phyloP scores from a whole-genome alignment of 805 yeast genomes.

The Zygotorulaspora sp. region DNA sequence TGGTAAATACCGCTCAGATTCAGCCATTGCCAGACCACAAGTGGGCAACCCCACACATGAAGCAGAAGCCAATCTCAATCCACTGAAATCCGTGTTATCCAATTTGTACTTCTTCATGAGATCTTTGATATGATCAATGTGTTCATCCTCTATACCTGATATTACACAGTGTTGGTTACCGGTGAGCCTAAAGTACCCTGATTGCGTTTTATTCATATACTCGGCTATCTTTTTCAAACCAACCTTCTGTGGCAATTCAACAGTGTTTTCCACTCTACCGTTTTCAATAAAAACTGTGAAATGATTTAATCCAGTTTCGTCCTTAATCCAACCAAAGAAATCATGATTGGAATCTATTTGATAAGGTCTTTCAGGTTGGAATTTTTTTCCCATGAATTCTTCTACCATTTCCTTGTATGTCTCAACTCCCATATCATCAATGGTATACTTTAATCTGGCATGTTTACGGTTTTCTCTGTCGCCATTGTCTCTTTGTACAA shows the following conservation, averaged over 20 bases:
- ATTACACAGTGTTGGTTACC: constrained; percentile 92
- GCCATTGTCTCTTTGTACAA: constrained; percentile 92
- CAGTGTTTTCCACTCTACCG: constrained; percentile 92
- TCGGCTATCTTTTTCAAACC: constrained; percentile 80
- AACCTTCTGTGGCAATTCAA: constrained; percentile 82
- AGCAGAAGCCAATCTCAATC: constrained; percentile 81
- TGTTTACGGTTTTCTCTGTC: constrained; percentile 95
- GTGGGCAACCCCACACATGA: constrained; percentile 99
- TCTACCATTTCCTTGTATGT: constrained; percentile 77
- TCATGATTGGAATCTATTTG: constrained; percentile 84
- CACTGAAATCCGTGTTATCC: constrained; percentile 79
- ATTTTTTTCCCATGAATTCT: constrained; percentile 70
- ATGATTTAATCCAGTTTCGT: constrained; percentile 78
- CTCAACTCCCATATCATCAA: constrained; percentile 90
- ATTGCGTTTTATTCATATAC: constrained; percentile 51
- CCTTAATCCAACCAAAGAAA: constrained; percentile 89
- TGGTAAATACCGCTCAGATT: constrained; percentile 86
- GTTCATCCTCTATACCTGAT: constrained; percentile 66
- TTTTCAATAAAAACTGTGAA: constrained; percentile 93
- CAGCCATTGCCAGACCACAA: constrained; percentile 99
- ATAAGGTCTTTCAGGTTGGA: constrained; percentile 65
- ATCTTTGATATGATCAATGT: constrained; percentile 56
- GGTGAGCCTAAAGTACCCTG: constrained; percentile 87
- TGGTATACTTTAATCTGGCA: constrained; percentile 94
- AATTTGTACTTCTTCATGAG: constrained; percentile 69